These are phyloP conservation scores for Hyphopichia wangnamkhiaoensis DNA, from an alignment of 1,139 yeast genomes.

Conservation along the genomic window DNA sequence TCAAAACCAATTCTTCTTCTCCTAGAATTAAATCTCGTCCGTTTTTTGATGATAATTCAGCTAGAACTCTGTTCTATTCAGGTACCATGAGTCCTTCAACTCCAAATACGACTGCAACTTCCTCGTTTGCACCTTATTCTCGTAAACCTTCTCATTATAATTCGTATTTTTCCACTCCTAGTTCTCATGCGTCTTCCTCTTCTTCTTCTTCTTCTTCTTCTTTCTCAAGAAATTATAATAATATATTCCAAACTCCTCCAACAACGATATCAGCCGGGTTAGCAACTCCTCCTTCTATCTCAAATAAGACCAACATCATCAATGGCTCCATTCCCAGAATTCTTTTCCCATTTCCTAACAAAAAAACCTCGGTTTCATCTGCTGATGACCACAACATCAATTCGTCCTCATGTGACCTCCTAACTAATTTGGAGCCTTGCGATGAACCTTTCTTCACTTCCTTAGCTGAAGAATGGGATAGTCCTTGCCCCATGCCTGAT, in stretches of 20 bases:
- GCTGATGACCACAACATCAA: no score
- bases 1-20: conserved; percentile 4
- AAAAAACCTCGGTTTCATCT: background rate
- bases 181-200: background rate
- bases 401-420: background rate
- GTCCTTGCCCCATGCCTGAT: conserved; percentile 6
- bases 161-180: background rate
- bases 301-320: background rate
- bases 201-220: background rate
- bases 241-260: background rate
- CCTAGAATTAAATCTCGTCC: conserved; percentile 6
- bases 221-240: background rate
- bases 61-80: no score
- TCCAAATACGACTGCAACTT: background rate
- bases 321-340: background rate
- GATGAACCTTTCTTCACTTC: conserved; percentile 1
- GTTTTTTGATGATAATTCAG: no score
- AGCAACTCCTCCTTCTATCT: background rate
- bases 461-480: background rate
- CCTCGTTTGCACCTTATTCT: background rate
- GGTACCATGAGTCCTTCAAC: background rate
- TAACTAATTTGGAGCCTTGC: conserved; percentile 2
- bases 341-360: background rate
- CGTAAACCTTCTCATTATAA: background rate
- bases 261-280: background rate